A percentile compares a stretch with the other conserved stretches of the same genome.
Evolutionary conservation across 345 rosid species (phyloP).

Genomic region (Citrus inodora): DNA sequence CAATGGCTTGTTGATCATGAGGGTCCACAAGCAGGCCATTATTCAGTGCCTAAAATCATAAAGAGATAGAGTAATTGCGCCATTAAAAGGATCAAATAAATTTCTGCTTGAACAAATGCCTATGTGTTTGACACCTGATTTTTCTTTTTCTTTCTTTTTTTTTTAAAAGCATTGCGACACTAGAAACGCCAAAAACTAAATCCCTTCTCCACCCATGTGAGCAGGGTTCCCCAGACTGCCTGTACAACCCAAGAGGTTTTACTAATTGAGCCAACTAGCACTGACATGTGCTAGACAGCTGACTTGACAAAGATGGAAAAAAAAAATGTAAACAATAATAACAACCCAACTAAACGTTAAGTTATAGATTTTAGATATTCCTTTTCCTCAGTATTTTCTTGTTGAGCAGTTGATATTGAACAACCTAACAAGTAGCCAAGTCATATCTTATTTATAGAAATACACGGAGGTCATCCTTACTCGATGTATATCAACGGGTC

Average conservation of each 20-base stretch:
- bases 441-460: not conserved
- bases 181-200: too few species aligned
- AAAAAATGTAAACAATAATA: not conserved
- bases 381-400: not conserved
- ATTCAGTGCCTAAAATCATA: conserved; percentile 60
- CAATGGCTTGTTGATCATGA: conserved; percentile 81
- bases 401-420: not conserved
- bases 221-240: not conserved
- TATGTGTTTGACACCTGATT: not conserved
- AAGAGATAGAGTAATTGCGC: conserved; percentile 10
- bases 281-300: not conserved
- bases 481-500: conserved; percentile 90
- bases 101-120: not conserved
- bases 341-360: not conserved
- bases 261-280: not conserved
- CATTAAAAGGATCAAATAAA: not conserved
- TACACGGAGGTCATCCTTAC: conserved; percentile 31
- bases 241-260: not conserved
- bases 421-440: not conserved
- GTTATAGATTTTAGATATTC: not conserved
- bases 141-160: too few species aligned
- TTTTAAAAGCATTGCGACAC: not conserved
- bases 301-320: not conserved
- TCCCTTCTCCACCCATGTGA: not conserved
- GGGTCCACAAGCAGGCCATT: conserved; percentile 96